Base-by-base conservation (phyloP, 2,329 filamentous ascomycete species). In the Aspergillus fumigatiaffinis region DNA sequence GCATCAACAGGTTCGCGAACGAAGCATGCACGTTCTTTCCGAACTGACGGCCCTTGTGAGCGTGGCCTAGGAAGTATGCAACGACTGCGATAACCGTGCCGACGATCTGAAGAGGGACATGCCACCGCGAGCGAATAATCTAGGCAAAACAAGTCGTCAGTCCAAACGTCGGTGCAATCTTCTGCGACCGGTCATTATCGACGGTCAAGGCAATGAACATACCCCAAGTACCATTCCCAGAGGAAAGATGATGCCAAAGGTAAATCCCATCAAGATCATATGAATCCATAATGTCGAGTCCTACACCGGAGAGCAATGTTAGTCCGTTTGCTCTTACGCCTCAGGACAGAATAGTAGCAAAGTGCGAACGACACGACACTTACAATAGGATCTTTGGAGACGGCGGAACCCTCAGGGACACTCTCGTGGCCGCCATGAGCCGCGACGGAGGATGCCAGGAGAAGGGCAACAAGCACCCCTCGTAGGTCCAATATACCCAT, bases 141-240 rank as follows among this genome's bases (percentile, higher is more conserved):
- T 95, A 72, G 49, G 60, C 26, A 54, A 25, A 14, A 7, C 20
- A 14, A 26, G 14, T 21, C 4, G 23, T 25, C 41, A 50, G 38
- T n/a, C 44, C 26, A 35, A 17, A 20, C 2, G 29, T 17, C 38
- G 38, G 28, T 28, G 4, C 12, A 23, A 5, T 44, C 17, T 41
- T 29, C 32, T 38, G 47, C 50, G 50, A 56, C 58, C 44, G 29
- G 64, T 20, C 21, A 38, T 17, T 12, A 55, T 50, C 61, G 29
- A 58, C 14, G 32, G 32, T 6, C 32, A 35, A 17, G 10, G 14
- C 14, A 55, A 52, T n/a, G 14, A 28, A 61, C 88, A 68, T 84
- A 94, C 90, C 58, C 93, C 93, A 20, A 97, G 80, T 46, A 97
- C 92, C 93, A 99, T 97, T 66, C 94, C 94, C 17, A 91, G 82